Evolutionary conservation across 2,329 filamentous ascomycete species (phyloP).

Genomic region (Zymoseptoria tritici): DNA sequence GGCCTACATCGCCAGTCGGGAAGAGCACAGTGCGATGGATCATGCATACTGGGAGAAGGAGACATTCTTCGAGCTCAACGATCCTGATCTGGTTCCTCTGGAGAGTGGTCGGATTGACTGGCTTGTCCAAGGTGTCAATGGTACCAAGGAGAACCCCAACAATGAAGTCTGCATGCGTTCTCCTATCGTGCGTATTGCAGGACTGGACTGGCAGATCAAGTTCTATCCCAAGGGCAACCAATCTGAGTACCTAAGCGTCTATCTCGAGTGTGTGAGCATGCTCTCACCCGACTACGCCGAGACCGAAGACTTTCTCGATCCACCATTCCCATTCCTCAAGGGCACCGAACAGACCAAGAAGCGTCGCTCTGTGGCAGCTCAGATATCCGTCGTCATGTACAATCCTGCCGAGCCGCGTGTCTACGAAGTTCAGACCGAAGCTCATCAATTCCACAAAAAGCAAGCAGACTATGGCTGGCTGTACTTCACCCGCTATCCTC

Average conservation of each 20-base stretch:
- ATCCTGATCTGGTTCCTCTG: constrained; percentile 49
- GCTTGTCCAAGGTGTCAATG: constrained; percentile 52
- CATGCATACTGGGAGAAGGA: constrained; percentile 52
- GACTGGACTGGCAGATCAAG: constrained; percentile 59
- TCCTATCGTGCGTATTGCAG: constrained; percentile 48
- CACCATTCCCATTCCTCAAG: constrained; percentile 25
- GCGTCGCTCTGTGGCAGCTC: constrained; percentile 46
- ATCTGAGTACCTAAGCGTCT: constrained; percentile 51
- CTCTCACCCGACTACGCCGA: constrained; percentile 15
- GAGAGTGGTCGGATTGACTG: constrained; percentile 52
- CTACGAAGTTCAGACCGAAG: constrained; percentile 48
- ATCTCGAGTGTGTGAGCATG: constrained; percentile 53
- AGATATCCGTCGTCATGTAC: constrained; percentile 55
- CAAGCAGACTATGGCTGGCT: constrained; percentile 59
- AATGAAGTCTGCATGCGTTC: constrained; percentile 53
- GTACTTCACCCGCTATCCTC: constrained; percentile 49
- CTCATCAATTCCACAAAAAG: constrained; percentile 52
- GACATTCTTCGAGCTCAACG: constrained; percentile 49
- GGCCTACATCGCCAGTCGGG: constrained; percentile 47
- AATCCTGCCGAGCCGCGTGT: constrained; percentile 56
- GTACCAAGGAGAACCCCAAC: constrained; percentile 54
- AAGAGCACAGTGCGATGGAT: constrained; percentile 50
- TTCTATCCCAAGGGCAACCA: constrained; percentile 57
- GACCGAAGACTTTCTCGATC: constrained; percentile 20
- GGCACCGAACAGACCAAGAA: constrained; percentile 27